These are phyloP conservation scores for Suillus paluster DNA, from an alignment of 768 basidiomycete genomes.

Conservation along the genomic window DNA sequence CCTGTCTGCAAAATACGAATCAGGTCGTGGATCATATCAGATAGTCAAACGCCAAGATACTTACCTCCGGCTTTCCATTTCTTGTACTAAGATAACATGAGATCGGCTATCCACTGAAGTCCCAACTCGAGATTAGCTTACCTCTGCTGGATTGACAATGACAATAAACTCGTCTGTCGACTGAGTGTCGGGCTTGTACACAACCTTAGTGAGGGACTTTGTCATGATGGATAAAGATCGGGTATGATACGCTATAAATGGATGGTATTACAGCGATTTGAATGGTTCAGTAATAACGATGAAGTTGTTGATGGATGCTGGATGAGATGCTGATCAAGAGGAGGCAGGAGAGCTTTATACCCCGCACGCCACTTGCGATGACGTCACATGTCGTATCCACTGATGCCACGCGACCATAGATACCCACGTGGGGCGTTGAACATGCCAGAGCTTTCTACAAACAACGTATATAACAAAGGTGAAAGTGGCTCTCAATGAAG, in stretches of 20 bases:
- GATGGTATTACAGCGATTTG: constrained; percentile 16
- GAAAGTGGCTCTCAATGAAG: neutral
- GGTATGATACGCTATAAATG: constrained; percentile 14
- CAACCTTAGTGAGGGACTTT: constrained; percentile 63
- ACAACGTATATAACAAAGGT: constrained; percentile 10
- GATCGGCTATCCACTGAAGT: constrained; percentile 12
- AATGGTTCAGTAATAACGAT: constrained; percentile 10
- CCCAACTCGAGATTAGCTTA: constrained; percentile 36
- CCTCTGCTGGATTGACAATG: constrained; percentile 69
- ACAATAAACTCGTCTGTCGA: constrained; percentile 74
- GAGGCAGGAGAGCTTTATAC: constrained; percentile 4
- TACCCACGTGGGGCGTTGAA: constrained; percentile 3
- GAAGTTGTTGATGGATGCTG: constrained; percentile 5
- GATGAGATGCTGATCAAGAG: neutral
- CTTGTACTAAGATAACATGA: constrained; percentile 53
- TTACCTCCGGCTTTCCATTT: constrained; percentile 84
- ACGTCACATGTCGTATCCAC: constrained; percentile 10
- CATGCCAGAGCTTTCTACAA: neutral
- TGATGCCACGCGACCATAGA: constrained; percentile 37
- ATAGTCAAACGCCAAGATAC: constrained; percentile 22
- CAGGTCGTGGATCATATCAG: constrained; percentile 13
- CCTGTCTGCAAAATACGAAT: constrained; percentile 57
- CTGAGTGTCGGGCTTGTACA: constrained; percentile 79
- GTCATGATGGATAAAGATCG: constrained; percentile 36
- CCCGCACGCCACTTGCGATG: constrained; percentile 11